phyloP scores from a whole-genome alignment of 2,329 filamentous ascomycete species.

The Xylaria polymorpha region DNA sequence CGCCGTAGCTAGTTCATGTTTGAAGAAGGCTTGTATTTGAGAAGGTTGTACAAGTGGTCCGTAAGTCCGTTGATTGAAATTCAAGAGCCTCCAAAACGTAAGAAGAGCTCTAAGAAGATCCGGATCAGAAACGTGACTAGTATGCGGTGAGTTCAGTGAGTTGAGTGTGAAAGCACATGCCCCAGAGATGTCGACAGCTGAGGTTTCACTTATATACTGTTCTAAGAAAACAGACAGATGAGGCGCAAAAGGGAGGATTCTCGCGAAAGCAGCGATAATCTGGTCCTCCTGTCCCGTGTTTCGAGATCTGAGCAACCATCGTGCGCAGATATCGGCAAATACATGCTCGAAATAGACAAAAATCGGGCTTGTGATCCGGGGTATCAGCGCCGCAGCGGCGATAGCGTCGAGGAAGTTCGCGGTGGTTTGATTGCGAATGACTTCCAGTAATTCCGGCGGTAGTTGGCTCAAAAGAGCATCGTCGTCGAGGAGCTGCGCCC shows the following conservation, averaged over 20 bases:
- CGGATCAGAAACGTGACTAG: slow-evolving; percentile 28
- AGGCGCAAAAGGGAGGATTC: slow-evolving; percentile 83
- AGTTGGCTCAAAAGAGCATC: slow-evolving; percentile 67
- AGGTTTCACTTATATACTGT: slow-evolving; percentile 52
- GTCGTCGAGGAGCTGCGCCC: slow-evolving; percentile 67
- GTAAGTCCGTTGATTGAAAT: slow-evolving; percentile 78
- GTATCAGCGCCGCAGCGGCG: slow-evolving; percentile 74
- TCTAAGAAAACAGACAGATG: slow-evolving; percentile 80
- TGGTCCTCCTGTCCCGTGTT: slow-evolving; percentile 53
- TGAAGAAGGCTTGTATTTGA: slow-evolving; percentile 76
- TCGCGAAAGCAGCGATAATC: slow-evolving; percentile 78
- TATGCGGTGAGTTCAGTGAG: slow-evolving; percentile 43
- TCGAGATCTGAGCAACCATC: slow-evolving; percentile 72
- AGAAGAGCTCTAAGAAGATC: slow-evolving; percentile 63
- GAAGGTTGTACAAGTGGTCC: slow-evolving; percentile 71
- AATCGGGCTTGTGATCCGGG: slow-evolving; percentile 76
- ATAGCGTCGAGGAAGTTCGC: slow-evolving; percentile 77
- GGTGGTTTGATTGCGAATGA: slow-evolving; percentile 72
- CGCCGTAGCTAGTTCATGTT: slow-evolving; percentile 68
- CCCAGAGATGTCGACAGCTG: slow-evolving; percentile 38
- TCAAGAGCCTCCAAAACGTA: slow-evolving; percentile 81
- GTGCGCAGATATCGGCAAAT: slow-evolving; percentile 84
- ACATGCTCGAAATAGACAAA: slow-evolving; percentile 79
- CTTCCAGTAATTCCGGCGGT: slow-evolving; percentile 75
- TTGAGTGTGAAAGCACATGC: slow-evolving; percentile 44